phyloP scores from a whole-genome alignment of 306 rosid genomes.

The Cicer chorassanicum region DNA sequence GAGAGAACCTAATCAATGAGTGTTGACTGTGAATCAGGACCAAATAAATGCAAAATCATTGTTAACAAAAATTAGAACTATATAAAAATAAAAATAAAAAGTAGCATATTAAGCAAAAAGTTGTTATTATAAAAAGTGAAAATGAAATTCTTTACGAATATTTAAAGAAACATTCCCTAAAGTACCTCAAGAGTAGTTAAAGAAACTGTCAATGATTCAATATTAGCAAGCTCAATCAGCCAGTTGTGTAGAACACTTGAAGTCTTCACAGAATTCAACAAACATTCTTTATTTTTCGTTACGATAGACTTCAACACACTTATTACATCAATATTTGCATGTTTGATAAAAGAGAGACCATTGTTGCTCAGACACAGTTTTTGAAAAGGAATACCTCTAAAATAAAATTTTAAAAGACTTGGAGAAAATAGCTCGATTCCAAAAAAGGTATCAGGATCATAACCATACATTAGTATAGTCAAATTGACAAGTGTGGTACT shows the following conservation, averaged over 20 bases:
- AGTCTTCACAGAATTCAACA: neutral
- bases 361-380: neutral
- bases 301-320: neutral
- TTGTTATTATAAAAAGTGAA: too few relatives aligned
- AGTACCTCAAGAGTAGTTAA: neutral
- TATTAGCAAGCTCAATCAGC: neutral
- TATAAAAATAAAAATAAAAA: too few relatives aligned
- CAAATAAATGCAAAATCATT: too few relatives aligned
- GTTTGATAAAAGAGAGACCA: neutral
- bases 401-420: neutral
- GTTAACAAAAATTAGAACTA: too few relatives aligned
- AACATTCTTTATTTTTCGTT: neutral
- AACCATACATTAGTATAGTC: too few relatives aligned
- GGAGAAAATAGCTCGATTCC: neutral
- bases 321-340: neutral
- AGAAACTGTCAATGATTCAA: neutral
- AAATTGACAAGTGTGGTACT: too few relatives aligned
- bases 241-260: neutral
- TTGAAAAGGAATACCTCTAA: neutral
- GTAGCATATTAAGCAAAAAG: too few relatives aligned
- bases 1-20: too few relatives aligned
- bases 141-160: too few relatives aligned
- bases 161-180: neutral
- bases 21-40: too few relatives aligned
- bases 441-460: too few relatives aligned